Evolutionary conservation across 139 green algal species (phyloP).

Genomic region (Mychonastes homosphaera): DNA sequence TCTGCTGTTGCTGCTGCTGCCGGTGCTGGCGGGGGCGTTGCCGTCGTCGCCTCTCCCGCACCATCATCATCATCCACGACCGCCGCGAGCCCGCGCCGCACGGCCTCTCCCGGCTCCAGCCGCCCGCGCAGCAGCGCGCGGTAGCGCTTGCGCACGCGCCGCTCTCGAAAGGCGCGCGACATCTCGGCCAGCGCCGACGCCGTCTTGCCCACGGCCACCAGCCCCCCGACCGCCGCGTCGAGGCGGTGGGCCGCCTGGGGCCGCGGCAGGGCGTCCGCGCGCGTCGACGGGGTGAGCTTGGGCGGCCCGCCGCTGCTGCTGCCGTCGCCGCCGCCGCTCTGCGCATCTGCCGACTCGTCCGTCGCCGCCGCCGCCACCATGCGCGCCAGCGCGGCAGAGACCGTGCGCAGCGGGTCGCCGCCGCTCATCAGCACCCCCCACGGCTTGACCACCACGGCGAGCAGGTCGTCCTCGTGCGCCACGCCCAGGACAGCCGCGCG

Average conservation of each 20-base stretch:
- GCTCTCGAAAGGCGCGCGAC: conserved; percentile 21
- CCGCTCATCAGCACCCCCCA: no score
- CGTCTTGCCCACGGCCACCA: conserved; percentile 50
- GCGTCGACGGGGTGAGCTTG: no score
- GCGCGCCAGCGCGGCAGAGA: no score
- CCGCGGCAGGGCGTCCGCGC: conserved; percentile 6
- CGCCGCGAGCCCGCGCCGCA: conserved; percentile 1
- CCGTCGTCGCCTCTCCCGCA: neutral
- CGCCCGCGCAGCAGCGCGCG: conserved; percentile 31
- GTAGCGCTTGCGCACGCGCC: conserved; percentile 34
- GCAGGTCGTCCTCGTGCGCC: no score
- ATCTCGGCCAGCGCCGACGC: conserved; percentile 22
- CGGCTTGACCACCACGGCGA: no score
- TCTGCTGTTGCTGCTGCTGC: conserved; percentile 8
- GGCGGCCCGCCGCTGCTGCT: no score
- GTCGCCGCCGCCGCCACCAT: no score
- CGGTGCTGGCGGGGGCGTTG: neutral
- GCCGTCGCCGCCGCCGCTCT: no score
- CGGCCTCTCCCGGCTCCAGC: conserved; percentile 22
- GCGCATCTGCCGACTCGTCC: no score
- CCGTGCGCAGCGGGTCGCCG: no score
- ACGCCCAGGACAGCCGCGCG: no score
- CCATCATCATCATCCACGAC: neutral
- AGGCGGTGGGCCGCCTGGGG: conserved; percentile 32
- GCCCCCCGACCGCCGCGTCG: conserved; percentile 36